Conservation (phyloP, 495 filamentous ascomycete genomes). For the Cenococcum geophilum region DNA sequence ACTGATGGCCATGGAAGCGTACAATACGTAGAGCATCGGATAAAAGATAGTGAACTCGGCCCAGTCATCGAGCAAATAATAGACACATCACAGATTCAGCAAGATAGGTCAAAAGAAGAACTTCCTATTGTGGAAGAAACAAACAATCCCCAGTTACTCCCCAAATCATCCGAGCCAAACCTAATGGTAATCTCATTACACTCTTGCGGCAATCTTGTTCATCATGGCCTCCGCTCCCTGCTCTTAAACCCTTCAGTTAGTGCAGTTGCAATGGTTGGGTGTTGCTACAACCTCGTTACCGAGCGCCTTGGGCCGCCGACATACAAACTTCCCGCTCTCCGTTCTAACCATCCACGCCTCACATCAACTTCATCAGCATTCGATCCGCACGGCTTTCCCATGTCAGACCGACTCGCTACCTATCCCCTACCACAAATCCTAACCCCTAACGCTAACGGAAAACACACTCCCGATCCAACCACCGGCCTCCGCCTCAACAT, state of each 20-base stretch:
- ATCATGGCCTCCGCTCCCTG: constrained; percentile 84
- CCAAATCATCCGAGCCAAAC: constrained; percentile 25
- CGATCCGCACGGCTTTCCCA: constrained; percentile 88
- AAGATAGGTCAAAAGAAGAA: constrained; percentile 31
- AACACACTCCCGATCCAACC: constrained; percentile 24
- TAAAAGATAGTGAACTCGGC: constrained; percentile 43
- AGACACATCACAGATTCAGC: constrained; percentile 12
- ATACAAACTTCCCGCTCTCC: constrained; percentile 63
- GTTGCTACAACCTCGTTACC: constrained; percentile 94
- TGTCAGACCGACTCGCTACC: constrained; percentile 66
- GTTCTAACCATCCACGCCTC: constrained; percentile 57
- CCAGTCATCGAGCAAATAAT: constrained; percentile 34
- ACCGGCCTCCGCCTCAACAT: constrained; percentile 81
- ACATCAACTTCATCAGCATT: constrained; percentile 52
- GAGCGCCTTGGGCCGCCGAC: constrained; percentile 82
- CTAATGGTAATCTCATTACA: constrained; percentile 92
- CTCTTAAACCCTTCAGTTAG: constrained; percentile 73
- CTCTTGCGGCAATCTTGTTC: constrained; percentile 94
- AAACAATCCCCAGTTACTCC: constrained; percentile 28
- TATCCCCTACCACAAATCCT: constrained; percentile 37
- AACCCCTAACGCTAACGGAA: constrained; percentile 11
- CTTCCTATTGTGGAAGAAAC: constrained; percentile 11
- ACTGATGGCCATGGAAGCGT: constrained; percentile 42
- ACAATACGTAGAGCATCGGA: constrained; percentile 51
- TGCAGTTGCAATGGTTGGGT: constrained; percentile 89